Base-by-base conservation (phyloP, 1,139 yeast genomes). In the Suhomyces bribrorum region DNA sequence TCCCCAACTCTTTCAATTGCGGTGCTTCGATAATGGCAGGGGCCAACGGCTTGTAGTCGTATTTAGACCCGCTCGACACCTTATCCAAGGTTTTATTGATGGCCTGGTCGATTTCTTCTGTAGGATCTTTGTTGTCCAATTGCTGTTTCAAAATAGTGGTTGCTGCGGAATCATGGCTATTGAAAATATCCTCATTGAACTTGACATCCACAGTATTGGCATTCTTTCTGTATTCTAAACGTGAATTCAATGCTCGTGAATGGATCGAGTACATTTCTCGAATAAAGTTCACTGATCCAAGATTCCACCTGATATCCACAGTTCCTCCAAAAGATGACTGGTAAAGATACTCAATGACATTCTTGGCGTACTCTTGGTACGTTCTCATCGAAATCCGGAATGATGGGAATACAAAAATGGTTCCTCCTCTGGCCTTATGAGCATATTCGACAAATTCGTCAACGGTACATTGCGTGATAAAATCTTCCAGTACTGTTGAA, bases 291-390 rank as follows among this genome's bases (percentile, higher is more conserved):
- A 90, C 83, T 0, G 95, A 83, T 0, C 97, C 97, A 33, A 92
- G 66, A 56, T 92, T 92, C 97, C 97, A 92, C 31, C 89, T 77
- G 3, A 92, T 81, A 46, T 88, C 95, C 31, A 92, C 95, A 8
- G 88, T 79, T 22, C 96, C 96, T 8, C 89, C 95, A 65, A 92
- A 88, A 2, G 81, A 70, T 26, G 92, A 81, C 34, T 72, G 74
- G 56, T 77, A 90, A 4, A 75, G 64, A 52, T 82, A 87, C 49
- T 85, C 85, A 36, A 89, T 75, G 4, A 73, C 50, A 34, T 75
- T 75, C 12, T 72, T 66, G 9, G 68, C 61, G 33, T 62, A 60
- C 36, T 65, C 62, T 51, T 86, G 90, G 68, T 79, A 78, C 0
- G 94, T 82, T 37, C 80, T 75, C 97, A 90, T 90, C 4, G 78